A percentile compares a stretch with the other conserved stretches of the same genome.
Evolutionary conservation across 192 early-diverging fungal genomes (phyloP).

Genomic region (Coemansia aciculifera): DNA sequence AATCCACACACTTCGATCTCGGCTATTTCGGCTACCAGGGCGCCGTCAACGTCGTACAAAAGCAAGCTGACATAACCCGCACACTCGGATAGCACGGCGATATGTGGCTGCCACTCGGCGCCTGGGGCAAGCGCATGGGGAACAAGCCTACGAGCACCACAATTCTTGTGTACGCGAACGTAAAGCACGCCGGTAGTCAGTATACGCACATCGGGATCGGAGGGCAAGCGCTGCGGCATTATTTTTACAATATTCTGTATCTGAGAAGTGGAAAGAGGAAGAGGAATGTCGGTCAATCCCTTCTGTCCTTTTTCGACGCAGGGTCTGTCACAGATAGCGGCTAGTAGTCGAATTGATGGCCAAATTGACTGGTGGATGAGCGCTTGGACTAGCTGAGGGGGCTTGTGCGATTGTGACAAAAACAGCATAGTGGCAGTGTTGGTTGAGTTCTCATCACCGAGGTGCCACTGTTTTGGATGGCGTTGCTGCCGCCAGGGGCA

Average conservation of each 20-base stretch:
- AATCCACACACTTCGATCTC: constrained; percentile 32
- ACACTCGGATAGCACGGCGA: constrained; percentile 39
- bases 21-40: constrained; percentile 27
- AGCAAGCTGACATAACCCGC: constrained; percentile 31
- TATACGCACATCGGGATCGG: constrained; percentile 21
- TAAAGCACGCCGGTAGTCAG: constrained; percentile 33
- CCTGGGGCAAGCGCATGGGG: constrained; percentile 28
- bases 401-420: constrained; percentile 29
- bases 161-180: constrained; percentile 26
- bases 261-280: constrained; percentile 4
- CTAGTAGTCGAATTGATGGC: constrained; percentile 5
- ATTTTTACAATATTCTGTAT: constrained; percentile 1
- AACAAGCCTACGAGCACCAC: constrained; percentile 18
- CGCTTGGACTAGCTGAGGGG: constrained; percentile 43
- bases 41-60: constrained; percentile 39
- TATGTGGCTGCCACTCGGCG: constrained; percentile 38
- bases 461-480: constrained; percentile 9
- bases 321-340: constrained; percentile 3
- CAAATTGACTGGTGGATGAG: constrained; percentile 15
- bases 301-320: not conserved
- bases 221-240: constrained; percentile 15
- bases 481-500: constrained; percentile 13
- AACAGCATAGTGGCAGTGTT: constrained; percentile 16
- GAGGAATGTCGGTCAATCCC: not conserved
- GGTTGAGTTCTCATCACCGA: not conserved